Base-by-base conservation (phyloP, 164 flowering plant species). In the Magnolia kwangsiensis region DNA sequence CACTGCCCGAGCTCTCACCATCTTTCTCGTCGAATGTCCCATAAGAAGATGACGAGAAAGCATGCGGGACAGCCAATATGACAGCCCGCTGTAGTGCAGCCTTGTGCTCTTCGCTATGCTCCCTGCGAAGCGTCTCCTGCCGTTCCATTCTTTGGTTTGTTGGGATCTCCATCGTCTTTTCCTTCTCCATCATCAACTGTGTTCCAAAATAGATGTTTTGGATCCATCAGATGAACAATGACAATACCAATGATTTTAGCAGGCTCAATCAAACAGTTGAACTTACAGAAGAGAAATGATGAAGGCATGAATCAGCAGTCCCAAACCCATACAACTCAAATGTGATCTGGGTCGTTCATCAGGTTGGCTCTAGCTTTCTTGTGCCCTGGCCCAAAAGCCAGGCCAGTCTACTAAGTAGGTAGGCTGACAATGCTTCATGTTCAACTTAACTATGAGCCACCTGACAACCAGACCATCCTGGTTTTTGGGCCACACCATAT, bases 31-130 rank as follows among this genome's bases (percentile, higher is more conserved):
- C 74, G 49, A 94, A 93, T 45, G 98, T 91, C 64, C 98, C 99
- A 80, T 94, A 93, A 1, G 75, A 79, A 69, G 95, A 88, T 19
- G 95, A 93, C 6, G 91, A 77, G 81, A 71, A 89, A 10, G 95
- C 90, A 73, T 87, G 87, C 0, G 98, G 97, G 74, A 93, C 87
- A 1, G 87, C 80, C 76, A 94, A 72, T 9, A 90, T 82, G 11
- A 84, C 90, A 49, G 98, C 98, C 74, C 92, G 88, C 72, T 85
- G 81, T 1, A 96, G 85, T n/a, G 99, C 99, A 55, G 90, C 96
- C 80, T 74, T 88, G 88, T 93, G 79, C 78, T 91, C 95, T 76
- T 88, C 80, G 2, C 59, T 87, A 79, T 93, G 97, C 76, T 94
- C 98, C 78, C 80, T 87, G 1, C 80, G 86, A 21, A 92, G 75